A percentile compares a stretch with the other conserved stretches of the same genome.
Evolutionary conservation across 2,329 filamentous ascomycete genomes (phyloP).

Genomic region (Fusarium verticillioides): DNA sequence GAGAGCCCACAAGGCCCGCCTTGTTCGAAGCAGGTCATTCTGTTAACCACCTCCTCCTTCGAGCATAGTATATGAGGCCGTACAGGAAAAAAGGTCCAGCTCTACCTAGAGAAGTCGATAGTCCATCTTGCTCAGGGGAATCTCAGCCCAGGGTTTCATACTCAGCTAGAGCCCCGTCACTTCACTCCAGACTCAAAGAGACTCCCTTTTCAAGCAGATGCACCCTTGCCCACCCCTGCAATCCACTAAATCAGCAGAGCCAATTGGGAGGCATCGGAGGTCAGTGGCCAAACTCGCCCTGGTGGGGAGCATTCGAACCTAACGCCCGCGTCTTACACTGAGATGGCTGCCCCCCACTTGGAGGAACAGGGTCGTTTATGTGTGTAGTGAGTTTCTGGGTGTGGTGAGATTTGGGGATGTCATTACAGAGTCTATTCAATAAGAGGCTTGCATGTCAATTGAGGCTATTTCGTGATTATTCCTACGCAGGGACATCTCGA

Average conservation of each 20-base stretch:
- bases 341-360: constrained; percentile 38
- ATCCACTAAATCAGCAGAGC: constrained; percentile 13
- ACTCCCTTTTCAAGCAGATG: constrained; percentile 26
- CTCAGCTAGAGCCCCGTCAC: constrained; percentile 12
- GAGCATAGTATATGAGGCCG: constrained; percentile 33
- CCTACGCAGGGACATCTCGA: background rate
- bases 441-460: constrained; percentile 14
- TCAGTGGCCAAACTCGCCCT: constrained; percentile 31
- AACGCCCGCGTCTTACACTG: constrained; percentile 38
- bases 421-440: constrained; percentile 23
- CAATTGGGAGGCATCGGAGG: constrained; percentile 25
- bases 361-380: constrained; percentile 16
- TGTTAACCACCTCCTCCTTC: constrained; percentile 42
- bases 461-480: constrained; percentile 9
- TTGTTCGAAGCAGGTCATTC: constrained; percentile 30
- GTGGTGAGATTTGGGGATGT: constrained; percentile 16
- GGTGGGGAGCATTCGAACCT: constrained; percentile 28
- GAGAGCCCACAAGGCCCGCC: constrained; percentile 33
- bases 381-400: constrained; percentile 3
- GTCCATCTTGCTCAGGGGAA: background rate
- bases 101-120: background rate
- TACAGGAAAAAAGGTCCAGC: constrained; percentile 16
- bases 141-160: constrained; percentile 6
- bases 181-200: background rate
- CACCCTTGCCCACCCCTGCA: constrained; percentile 20